Conservation (phyloP, 768 basidiomycete species). For the Phanerochaete carnosa region DNA sequence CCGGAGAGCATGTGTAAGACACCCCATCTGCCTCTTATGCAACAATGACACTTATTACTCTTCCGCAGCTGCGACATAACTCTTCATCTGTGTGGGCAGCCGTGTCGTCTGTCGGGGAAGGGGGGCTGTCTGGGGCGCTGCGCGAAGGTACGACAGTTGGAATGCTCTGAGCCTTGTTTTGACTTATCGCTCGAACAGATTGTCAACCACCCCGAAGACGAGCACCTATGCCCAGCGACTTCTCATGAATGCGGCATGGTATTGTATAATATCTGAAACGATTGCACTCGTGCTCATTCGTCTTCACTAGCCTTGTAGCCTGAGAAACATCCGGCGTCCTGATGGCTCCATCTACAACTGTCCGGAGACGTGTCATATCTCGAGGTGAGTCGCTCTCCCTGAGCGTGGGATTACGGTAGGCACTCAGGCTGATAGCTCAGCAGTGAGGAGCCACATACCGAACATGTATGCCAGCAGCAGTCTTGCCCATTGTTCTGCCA, state of each 20-base stretch:
- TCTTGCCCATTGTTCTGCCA: slow-evolving; percentile 53
- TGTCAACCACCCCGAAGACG: slow-evolving; percentile 42
- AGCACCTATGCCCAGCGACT: slow-evolving; percentile 51
- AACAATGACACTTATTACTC: neutral
- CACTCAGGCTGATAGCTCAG: neutral
- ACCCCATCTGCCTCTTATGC: neutral
- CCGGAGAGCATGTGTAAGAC: slow-evolving; percentile 51
- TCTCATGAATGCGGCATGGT: slow-evolving; percentile 57
- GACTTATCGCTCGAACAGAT: too few relatives aligned
- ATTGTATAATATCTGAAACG: slow-evolving; percentile 7
- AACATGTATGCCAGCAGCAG: slow-evolving; percentile 48
- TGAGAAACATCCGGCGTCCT: slow-evolving; percentile 28
- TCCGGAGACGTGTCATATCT: slow-evolving; percentile 36
- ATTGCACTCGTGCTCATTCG: neutral
- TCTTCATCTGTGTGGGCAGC: slow-evolving; percentile 51
- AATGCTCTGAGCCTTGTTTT: neutral
- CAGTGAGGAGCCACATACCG: slow-evolving; percentile 43
- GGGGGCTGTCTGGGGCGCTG: slow-evolving; percentile 52
- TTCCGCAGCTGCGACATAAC: slow-evolving; percentile 45
- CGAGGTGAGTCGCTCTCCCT: slow-evolving; percentile 38
- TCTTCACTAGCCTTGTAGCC: slow-evolving; percentile 38
- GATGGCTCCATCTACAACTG: slow-evolving; percentile 39
- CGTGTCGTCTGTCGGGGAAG: slow-evolving; percentile 42
- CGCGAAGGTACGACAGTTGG: slow-evolving; percentile 35
- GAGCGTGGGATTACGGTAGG: neutral